These are phyloP conservation scores for Lecanoromycetidae sp. DNA, from an alignment of 2,329 filamentous ascomycete genomes.

Conservation along the genomic window DNA sequence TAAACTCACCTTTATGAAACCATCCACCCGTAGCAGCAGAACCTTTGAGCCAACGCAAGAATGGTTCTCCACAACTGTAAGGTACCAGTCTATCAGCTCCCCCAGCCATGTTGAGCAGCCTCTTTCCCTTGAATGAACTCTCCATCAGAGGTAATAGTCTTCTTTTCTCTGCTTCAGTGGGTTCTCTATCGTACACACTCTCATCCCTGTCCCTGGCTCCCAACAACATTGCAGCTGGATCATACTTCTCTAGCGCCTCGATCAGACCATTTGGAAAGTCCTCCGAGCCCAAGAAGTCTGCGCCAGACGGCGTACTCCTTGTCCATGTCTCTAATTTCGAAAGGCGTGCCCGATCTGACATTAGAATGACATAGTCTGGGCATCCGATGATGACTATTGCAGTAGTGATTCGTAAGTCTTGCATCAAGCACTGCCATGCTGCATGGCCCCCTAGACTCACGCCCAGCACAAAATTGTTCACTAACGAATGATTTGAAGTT, in stretches of 20 bases:
- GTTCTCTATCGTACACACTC: slow-evolving; percentile 20
- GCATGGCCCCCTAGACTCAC: slow-evolving; percentile 80
- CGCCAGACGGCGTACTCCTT: slow-evolving; percentile 41
- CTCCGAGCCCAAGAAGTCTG: slow-evolving; percentile 58
- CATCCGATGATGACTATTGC: slow-evolving; percentile 76
- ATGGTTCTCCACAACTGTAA: slow-evolving; percentile 43
- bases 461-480: slow-evolving; percentile 62
- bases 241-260: slow-evolving; percentile 49
- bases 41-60: slow-evolving; percentile 44
- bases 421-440: slow-evolving; percentile 70
- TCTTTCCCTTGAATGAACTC: slow-evolving; percentile 37
- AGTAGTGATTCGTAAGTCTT: slow-evolving; percentile 65
- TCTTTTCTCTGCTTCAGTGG: slow-evolving; percentile 33
- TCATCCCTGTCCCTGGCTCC: slow-evolving; percentile 26
- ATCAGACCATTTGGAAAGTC: slow-evolving; percentile 66
- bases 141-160: slow-evolving; percentile 33
- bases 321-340: slow-evolving; percentile 54
- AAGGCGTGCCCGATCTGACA: slow-evolving; percentile 64
- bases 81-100: slow-evolving; percentile 50
- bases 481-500: slow-evolving; percentile 34
- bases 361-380: slow-evolving; percentile 71
- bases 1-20: slow-evolving; percentile 39
- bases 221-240: slow-evolving; percentile 66
- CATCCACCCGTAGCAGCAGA: slow-evolving; percentile 30
- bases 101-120: slow-evolving; percentile 42